Percentiles rank a stretch among this genome's conserved stretches.
These are phyloP conservation scores for Candida schatavii DNA, from an alignment of 805 yeast species.

Conservation along the genomic window DNA sequence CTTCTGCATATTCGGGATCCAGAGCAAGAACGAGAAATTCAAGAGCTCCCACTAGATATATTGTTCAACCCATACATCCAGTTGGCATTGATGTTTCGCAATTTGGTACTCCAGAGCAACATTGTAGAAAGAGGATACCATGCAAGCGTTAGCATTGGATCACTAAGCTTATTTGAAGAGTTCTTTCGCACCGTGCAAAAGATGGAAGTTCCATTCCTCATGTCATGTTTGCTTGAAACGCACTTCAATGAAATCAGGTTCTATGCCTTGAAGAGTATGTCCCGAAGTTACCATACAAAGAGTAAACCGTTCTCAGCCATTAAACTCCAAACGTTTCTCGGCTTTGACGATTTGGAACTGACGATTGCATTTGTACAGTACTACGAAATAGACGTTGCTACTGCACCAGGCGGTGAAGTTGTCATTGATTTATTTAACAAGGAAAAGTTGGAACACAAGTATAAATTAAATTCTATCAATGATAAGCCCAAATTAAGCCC, in stretches of 20 bases:
- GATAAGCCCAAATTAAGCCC: slow-evolving; percentile 40
- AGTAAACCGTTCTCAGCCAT: slow-evolving; percentile 61
- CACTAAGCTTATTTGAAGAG: slow-evolving; percentile 55
- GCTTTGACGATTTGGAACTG: slow-evolving; percentile 62
- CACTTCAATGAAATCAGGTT: slow-evolving; percentile 78
- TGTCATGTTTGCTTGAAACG: slow-evolving; percentile 74
- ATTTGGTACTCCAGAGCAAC: slow-evolving; percentile 61
- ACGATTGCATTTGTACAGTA: slow-evolving; percentile 56
- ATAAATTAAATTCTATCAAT: slow-evolving; percentile 34
- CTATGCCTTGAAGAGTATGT: slow-evolving; percentile 65
- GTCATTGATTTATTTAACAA: slow-evolving; percentile 40
- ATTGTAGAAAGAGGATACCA: slow-evolving; percentile 52
- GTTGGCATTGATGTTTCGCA: slow-evolving; percentile 68
- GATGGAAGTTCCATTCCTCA: slow-evolving; percentile 54
- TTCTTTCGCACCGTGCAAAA: slow-evolving; percentile 54
- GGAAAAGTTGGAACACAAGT: slow-evolving; percentile 37
- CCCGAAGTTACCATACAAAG: slow-evolving; percentile 64
- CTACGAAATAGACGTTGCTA: slow-evolving; percentile 51
- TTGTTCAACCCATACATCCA: slow-evolving; percentile 58
- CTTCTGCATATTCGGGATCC: slow-evolving; percentile 79
- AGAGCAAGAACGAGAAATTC: slow-evolving; percentile 75
- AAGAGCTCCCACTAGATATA: slow-evolving; percentile 59
- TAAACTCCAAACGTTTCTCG: slow-evolving; percentile 49
- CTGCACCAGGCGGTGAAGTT: slow-evolving; percentile 23
- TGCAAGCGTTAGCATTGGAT: slow-evolving; percentile 47